Percentiles rank a stretch among this genome's conserved stretches.
Evolutionary conservation across 768 basidiomycete species (phyloP).

Genomic region (Lactifluus pinguis): DNA sequence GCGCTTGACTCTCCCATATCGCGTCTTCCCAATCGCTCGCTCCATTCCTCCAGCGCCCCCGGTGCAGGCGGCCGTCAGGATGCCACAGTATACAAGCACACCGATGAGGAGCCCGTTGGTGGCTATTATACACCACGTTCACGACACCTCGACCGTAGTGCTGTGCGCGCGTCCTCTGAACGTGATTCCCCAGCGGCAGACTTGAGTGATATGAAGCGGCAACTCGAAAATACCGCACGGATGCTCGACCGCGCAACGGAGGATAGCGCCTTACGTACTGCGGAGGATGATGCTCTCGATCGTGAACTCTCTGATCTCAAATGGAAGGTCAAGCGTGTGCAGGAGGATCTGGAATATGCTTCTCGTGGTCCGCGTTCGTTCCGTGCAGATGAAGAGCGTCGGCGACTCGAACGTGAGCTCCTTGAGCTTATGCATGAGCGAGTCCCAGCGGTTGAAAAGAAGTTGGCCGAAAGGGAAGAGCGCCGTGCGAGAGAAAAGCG

Average conservation of each 20-base stretch:
- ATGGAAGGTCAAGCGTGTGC: constrained; percentile 76
- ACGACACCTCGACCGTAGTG: constrained; percentile 78
- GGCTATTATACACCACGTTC: constrained; percentile 72
- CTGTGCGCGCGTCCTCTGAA: constrained; percentile 68
- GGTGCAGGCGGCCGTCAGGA: constrained; percentile 62
- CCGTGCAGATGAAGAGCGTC: constrained; percentile 75
- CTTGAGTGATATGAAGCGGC: constrained; percentile 78
- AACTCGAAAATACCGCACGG: constrained; percentile 67
- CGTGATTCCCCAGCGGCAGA: constrained; percentile 53
- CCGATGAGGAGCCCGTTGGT: constrained; percentile 44
- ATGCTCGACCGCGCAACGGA: constrained; percentile 69
- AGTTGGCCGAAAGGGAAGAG: constrained; percentile 70
- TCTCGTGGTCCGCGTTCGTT: constrained; percentile 61
- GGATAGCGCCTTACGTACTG: constrained; percentile 50
- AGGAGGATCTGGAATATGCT: constrained; percentile 87
- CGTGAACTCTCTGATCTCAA: constrained; percentile 81
- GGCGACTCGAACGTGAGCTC: constrained; percentile 82
- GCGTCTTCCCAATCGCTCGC: constrained; percentile 60
- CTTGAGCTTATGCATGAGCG: constrained; percentile 81
- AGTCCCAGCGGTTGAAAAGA: constrained; percentile 83
- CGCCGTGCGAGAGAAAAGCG: constrained; percentile 69
- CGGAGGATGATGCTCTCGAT: constrained; percentile 86
- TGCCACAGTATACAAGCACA: constrained; percentile 88
- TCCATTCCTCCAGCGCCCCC: constrained; percentile 45
- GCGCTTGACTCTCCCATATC: constrained; percentile 47